These are phyloP conservation scores for Ramalina peruviana DNA, from an alignment of 495 filamentous ascomycete genomes.

Conservation along the genomic window DNA sequence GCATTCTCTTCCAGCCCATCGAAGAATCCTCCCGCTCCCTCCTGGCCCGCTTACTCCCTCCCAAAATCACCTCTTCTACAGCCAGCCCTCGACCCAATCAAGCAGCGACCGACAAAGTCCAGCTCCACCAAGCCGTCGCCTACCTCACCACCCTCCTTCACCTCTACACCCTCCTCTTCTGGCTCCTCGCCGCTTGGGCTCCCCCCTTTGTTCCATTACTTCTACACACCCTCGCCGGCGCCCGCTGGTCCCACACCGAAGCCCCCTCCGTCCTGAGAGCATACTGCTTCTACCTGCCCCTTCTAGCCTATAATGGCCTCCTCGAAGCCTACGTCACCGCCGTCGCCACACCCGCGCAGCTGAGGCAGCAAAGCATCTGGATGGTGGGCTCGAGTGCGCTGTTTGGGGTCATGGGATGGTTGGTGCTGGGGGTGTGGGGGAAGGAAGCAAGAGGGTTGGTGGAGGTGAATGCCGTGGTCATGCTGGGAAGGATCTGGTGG, in stretches of 20 bases:
- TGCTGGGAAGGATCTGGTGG: conserved; percentile 71
- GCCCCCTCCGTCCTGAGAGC: conserved; percentile 56
- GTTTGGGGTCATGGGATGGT: conserved; percentile 56
- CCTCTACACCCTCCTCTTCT: conserved; percentile 52
- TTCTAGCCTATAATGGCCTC: conserved; percentile 84
- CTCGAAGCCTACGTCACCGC: conserved; percentile 84
- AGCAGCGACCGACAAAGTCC: conserved; percentile 25
- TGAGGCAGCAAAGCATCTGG: conserved; percentile 62
- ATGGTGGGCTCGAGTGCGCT: conserved; percentile 65
- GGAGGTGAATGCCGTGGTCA: conserved; percentile 71
- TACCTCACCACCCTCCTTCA: conserved; percentile 39
- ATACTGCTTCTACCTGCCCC: conserved; percentile 86
- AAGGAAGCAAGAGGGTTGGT: conserved; percentile 72
- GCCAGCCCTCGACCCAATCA: background rate
- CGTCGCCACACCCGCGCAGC: conserved; percentile 54
- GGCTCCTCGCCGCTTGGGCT: conserved; percentile 50
- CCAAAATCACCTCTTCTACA: conserved; percentile 21
- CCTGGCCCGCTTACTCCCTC: conserved; percentile 55
- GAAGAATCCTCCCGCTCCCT: conserved; percentile 82
- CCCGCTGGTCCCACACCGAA: conserved; percentile 49
- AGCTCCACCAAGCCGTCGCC: conserved; percentile 4
- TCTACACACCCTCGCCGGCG: conserved; percentile 58
- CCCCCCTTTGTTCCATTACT: conserved; percentile 58
- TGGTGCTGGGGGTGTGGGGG: conserved; percentile 49
- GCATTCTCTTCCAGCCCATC: conserved; percentile 85